phyloP scores from a whole-genome alignment of 2,329 filamentous ascomycete species.

The Fusarium palustre region DNA sequence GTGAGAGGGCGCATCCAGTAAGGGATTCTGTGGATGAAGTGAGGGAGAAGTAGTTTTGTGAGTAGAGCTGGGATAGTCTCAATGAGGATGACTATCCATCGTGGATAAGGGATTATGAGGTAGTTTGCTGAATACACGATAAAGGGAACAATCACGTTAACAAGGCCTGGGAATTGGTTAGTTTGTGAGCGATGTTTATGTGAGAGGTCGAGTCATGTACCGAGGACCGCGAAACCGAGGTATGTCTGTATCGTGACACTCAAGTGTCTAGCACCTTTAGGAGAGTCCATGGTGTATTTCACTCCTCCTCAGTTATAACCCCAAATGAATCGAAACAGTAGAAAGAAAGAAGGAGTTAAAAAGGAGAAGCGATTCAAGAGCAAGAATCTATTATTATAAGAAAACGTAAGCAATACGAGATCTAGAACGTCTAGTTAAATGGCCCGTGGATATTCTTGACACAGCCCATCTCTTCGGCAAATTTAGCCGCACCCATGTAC shows the following conservation, averaged over 20 bases:
- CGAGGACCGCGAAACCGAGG: constrained; percentile 45
- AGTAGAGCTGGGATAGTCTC: constrained; percentile 48
- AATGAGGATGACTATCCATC: constrained; percentile 49
- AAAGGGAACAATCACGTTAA: constrained; percentile 48
- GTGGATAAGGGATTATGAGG: constrained; percentile 52
- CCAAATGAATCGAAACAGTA: not conserved
- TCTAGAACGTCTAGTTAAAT: not conserved
- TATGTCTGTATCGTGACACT: constrained; percentile 38
- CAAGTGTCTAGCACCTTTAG: constrained; percentile 11
- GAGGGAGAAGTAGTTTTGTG: constrained; percentile 47
- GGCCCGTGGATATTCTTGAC: not conserved
- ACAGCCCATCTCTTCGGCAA: not conserved
- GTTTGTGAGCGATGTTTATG: not conserved
- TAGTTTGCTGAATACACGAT: constrained; percentile 52
- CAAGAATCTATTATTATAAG: not conserved
- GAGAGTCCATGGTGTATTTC: constrained; percentile 3
- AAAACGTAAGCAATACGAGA: constrained; percentile 2
- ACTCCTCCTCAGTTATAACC: not conserved
- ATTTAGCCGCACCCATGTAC: not conserved
- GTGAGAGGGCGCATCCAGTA: constrained; percentile 48
- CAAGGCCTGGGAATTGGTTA: constrained; percentile 45
- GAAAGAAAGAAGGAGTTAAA: not conserved
- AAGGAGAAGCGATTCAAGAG: not conserved
- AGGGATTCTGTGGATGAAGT: constrained; percentile 46
- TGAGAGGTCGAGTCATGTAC: constrained; percentile 14